Evolutionary conservation across 768 basidiomycete genomes (phyloP), one percentile per base, ranked within the genome.

Genomic region (Mycena pura): DNA sequence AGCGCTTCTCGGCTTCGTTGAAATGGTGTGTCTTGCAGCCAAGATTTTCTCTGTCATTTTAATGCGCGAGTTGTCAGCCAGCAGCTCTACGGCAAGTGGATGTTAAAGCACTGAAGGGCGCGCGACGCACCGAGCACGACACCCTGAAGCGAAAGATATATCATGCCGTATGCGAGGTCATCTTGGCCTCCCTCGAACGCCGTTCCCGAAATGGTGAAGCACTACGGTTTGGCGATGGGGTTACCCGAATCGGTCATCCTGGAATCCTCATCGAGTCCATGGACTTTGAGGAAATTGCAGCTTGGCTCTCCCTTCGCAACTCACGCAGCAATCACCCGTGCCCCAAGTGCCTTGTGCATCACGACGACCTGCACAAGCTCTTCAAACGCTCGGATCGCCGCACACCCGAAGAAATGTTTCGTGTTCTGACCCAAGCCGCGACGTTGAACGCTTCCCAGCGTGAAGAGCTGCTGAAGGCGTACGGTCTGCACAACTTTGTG

Each of bases 281-380:
- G 46, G 68, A 69, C 48, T 44, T 47, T 14, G 68, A 69, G 39
- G 67, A 69, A 48, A 40, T 64, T 6, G 41, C 36, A 3, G 31
- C 40, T 43, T 46, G 40, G 27, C 44, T 43, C 36, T 50, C 45
- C 7, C 44, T 45, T 29, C 48, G 49, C 28, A 54, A 53, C 34
- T 51, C 61, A 29, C 41, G 25, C 7, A 44, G 49, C 5, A 52
- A 63, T 34, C 51, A 68, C 49, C 68, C 68, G 17, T 69, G 68
- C 43, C 63, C 64, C 5, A 45, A 55, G 6, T 69, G 68, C 36
- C 64, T 68, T 4, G 52, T 69, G 15, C 64, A 65, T 32, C 22
- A 60, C 13, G 38, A 56, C 14, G 54, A 65, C 24, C 64, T 63
- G 9, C 47, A 69, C 51, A 48, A 40, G 34, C 14, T 57, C 9